Base-by-base conservation (phyloP, 2,329 filamentous ascomycete species). In the Neodidymelliopsis sp. region DNA sequence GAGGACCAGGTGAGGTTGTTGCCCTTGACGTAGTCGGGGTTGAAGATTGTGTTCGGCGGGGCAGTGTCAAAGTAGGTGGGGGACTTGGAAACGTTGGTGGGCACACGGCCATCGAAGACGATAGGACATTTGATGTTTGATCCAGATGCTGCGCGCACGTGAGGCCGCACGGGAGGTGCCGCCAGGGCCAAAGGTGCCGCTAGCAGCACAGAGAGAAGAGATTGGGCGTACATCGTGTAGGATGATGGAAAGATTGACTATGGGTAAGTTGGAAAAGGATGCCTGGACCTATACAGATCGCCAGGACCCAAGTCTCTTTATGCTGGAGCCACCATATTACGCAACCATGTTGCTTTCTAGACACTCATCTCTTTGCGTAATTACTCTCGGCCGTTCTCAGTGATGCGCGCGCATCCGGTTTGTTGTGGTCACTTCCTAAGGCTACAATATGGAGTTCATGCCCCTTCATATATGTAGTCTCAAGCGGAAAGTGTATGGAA, bases 21-120 rank as follows among this genome's bases (percentile, higher is more conserved):
- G 34, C 81, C 82, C 58, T 82, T 77, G 42, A 83, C 79, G 59
- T 75, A 82, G 48, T 68, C 69, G 0, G 81, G 74, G 70, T 78
- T 81, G 71, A 78, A 85, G 20, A 80, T 69, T 49, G 62, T 64
- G 62, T 69, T 70, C n/a, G n/a, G n/a, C n/a, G n/a, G n/a, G 11
- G 64, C 65, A 0, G 63, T 65, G 48, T 74, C 71, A 52, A 72
- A 70, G 35, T 54, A 56, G 9, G 67, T 60, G 2, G 64, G 65
- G 2, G 59, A 49, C 19, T 36, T 39, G 10, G 59, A 42, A 1
- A 60, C 51, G 36, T 57, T 55, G 19, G 52, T 35, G 12, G 69
- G 67, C 10, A 74, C 53, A 27, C 71, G 69, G 19, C 71, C 71
- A 41, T 74, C 71, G 45, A 71, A 70, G 27, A 74, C 65, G 31